phyloP scores from a whole-genome alignment of 1,139 yeast genomes.

The Suhomyces choctaworum region DNA sequence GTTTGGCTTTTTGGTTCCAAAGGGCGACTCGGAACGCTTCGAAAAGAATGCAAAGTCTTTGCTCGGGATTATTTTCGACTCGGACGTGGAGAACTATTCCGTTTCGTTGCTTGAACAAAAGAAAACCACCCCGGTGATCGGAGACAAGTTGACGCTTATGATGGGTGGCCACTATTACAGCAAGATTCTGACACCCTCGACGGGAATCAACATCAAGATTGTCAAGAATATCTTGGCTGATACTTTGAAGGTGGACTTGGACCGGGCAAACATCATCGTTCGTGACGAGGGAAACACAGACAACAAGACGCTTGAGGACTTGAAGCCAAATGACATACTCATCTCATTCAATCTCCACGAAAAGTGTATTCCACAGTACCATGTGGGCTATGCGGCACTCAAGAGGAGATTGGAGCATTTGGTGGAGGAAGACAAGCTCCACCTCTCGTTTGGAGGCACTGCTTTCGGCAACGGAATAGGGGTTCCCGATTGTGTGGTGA shows the following conservation, averaged over 20 bases:
- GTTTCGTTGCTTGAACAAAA: slow-evolving; percentile 12
- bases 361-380: slow-evolving; percentile 82
- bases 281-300: slow-evolving; percentile 28
- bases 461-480: slow-evolving; percentile 83
- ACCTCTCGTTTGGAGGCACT: slow-evolving; percentile 74
- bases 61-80: slow-evolving; percentile 88
- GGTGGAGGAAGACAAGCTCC: slow-evolving; percentile 33
- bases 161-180: slow-evolving; percentile 73
- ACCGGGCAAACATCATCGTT: slow-evolving; percentile 24
- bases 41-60: slow-evolving; percentile 57
- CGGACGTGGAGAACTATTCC: slow-evolving; percentile 65
- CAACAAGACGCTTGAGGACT: slow-evolving; percentile 22
- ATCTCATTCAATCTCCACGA: slow-evolving; percentile 36
- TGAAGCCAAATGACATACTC: slow-evolving; percentile 32
- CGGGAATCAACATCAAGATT: slow-evolving; percentile 42
- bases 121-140: not conserved
- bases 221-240: slow-evolving; percentile 49
- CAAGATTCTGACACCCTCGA: slow-evolving; percentile 42
- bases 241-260: slow-evolving; percentile 51
- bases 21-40: slow-evolving; percentile 25
- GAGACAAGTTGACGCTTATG: slow-evolving; percentile 74
- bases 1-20: slow-evolving; percentile 88
- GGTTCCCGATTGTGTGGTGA: slow-evolving; percentile 80
- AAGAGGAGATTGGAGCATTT: slow-evolving; percentile 37
- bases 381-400: slow-evolving; percentile 64